phyloP scores from a whole-genome alignment of 2,329 filamentous ascomycete genomes.

The Talaromyces sp. region DNA sequence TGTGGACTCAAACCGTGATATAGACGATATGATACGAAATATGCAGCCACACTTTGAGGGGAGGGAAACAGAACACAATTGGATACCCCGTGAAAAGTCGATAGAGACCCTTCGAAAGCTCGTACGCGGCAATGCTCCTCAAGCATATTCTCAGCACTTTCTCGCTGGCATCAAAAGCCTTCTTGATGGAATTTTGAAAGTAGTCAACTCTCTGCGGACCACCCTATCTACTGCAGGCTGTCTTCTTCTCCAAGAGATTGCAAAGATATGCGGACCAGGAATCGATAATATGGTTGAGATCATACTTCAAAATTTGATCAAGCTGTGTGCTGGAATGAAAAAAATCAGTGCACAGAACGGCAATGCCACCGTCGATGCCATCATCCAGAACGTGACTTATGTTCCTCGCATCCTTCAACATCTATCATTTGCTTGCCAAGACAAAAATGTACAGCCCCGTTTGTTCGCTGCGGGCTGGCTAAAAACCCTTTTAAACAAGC shows the following conservation, averaged over 20 bases:
- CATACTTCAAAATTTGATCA: constrained; percentile 82
- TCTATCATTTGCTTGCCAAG: constrained; percentile 74
- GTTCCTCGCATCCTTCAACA: constrained; percentile 80
- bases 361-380: constrained; percentile 73
- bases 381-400: constrained; percentile 77
- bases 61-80: constrained; percentile 85
- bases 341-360: constrained; percentile 86
- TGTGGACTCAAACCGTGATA: constrained; percentile 76
- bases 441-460: constrained; percentile 89
- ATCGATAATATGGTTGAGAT: constrained; percentile 89
- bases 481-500: constrained; percentile 74
- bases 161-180: constrained; percentile 67
- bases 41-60: constrained; percentile 84
- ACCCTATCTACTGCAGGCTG: constrained; percentile 87
- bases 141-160: constrained; percentile 71
- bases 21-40: constrained; percentile 81
- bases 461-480: constrained; percentile 79
- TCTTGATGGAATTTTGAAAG: constrained; percentile 85
- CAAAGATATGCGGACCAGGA: constrained; percentile 68
- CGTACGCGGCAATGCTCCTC: constrained; percentile 76
- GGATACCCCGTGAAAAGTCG: constrained; percentile 80
- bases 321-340: constrained; percentile 84
- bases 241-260: constrained; percentile 78
- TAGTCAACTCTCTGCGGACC: constrained; percentile 76
- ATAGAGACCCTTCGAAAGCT: constrained; percentile 72